These are phyloP conservation scores for Paracamarosporium sp. DNA, from an alignment of 2,329 filamentous ascomycete species.

Conservation along the genomic window DNA sequence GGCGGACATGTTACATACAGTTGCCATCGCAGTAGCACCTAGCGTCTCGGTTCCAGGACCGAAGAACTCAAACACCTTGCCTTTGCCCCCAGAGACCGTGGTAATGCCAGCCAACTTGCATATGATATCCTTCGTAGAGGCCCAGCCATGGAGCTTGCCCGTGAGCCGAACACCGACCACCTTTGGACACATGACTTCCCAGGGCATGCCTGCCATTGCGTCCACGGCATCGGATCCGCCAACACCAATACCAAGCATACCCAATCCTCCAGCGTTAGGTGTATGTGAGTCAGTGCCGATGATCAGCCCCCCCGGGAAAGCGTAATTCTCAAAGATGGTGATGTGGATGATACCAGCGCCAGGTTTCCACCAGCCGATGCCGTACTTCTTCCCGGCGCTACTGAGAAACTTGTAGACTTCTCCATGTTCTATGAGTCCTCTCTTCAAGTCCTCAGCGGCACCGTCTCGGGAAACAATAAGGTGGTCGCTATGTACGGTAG, in stretches of 20 bases:
- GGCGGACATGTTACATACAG: conserved; percentile 48
- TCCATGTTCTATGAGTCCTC: conserved; percentile 35
- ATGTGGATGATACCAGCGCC: conserved; percentile 42
- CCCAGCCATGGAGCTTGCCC: conserved; percentile 40
- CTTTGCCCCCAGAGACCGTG: conserved; percentile 44
- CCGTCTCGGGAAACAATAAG: conserved; percentile 47
- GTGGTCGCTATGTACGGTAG: conserved; percentile 52
- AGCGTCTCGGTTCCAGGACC: conserved; percentile 41
- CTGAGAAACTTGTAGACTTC: conserved; percentile 51
- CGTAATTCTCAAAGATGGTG: conserved; percentile 52
- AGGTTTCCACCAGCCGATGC: conserved; percentile 40
- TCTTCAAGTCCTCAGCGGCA: conserved; percentile 34
- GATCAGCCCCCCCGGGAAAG: conserved; percentile 44
- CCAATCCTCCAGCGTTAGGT: conserved; percentile 47
- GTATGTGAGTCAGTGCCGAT: conserved; percentile 49
- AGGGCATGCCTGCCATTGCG: conserved; percentile 40
- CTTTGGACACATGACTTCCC: conserved; percentile 44
- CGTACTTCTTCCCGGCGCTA: conserved; percentile 48
- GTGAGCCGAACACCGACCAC: conserved; percentile 41
- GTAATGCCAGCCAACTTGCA: conserved; percentile 46
- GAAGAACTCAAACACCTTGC: conserved; percentile 47
- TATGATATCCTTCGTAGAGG: conserved; percentile 47
- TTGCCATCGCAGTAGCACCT: conserved; percentile 47
- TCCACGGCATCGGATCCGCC: conserved; percentile 37
- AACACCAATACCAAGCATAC: conserved; percentile 45